A percentile compares a stretch with the other conserved stretches of the same genome.
Conservation (phyloP, 345 rosid species). For the Mallotus nudiflorus region DNA sequence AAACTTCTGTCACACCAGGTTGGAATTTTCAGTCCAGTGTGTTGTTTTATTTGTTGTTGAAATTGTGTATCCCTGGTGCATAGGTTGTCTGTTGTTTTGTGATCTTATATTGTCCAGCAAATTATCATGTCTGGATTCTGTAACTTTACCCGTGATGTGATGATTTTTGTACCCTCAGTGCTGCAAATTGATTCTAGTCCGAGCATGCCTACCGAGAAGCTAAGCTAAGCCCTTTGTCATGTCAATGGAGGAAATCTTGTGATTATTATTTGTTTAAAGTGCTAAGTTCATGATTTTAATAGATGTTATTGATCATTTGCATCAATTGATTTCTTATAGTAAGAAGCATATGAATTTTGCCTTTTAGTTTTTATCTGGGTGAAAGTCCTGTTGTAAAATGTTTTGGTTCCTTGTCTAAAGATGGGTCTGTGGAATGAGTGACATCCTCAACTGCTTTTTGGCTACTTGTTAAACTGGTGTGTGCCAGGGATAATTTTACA, state of each 20-base stretch:
- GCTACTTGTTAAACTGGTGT: no score
- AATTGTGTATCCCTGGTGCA: not conserved
- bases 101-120: not conserved
- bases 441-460: no score
- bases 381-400: not conserved
- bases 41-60: not conserved
- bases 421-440: not conserved
- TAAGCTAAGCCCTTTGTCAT: no score
- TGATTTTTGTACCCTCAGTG: not conserved
- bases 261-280: no score
- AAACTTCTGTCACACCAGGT: slow-evolving; percentile 66
- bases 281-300: no score
- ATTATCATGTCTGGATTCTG: not conserved
- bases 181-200: not conserved
- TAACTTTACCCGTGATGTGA: not conserved
- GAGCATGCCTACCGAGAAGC: not conserved
- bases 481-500: not conserved
- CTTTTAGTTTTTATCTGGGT: not conserved
- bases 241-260: no score
- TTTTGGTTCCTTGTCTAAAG: not conserved
- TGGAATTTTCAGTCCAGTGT: slow-evolving; percentile 5
- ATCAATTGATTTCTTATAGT: no score
- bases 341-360: not conserved
- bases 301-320: not conserved
- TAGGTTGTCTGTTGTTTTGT: not conserved